Percentiles rank a stretch among this genome's conserved stretches.
phyloP scores from a whole-genome alignment of 2,329 filamentous ascomycete genomes.

The Apiospora saccharicola region DNA sequence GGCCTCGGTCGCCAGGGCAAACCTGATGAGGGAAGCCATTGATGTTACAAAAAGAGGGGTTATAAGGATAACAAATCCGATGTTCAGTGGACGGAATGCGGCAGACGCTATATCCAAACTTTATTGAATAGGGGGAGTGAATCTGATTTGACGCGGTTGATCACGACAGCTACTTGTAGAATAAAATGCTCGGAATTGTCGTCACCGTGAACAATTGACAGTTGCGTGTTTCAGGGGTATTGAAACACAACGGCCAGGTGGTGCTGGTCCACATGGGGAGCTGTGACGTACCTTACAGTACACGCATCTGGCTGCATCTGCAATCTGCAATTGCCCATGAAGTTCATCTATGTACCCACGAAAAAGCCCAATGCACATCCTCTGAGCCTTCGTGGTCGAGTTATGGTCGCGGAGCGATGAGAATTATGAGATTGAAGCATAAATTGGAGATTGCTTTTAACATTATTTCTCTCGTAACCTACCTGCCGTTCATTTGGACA shows the following conservation, averaged over 20 bases:
- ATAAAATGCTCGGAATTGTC: background rate
- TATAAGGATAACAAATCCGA: background rate
- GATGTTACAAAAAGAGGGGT: conserved; percentile 23
- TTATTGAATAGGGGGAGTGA: background rate
- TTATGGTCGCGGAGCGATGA: too few species aligned
- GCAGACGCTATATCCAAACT: background rate
- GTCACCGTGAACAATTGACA: background rate
- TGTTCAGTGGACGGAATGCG: background rate
- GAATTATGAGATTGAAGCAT: too few species aligned
- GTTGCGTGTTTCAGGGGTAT: conserved; percentile 12
- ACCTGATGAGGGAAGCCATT: conserved; percentile 30
- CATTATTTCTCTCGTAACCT: too few species aligned
- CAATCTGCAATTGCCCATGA: background rate
- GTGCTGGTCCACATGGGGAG: conserved; percentile 9
- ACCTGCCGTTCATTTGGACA: too few species aligned
- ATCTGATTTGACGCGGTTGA: background rate
- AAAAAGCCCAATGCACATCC: too few species aligned
- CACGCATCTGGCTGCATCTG: background rate
- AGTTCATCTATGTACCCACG: background rate
- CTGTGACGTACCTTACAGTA: background rate
- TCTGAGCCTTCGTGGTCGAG: too few species aligned
- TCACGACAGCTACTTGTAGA: background rate
- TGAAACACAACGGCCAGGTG: background rate
- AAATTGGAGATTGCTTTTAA: too few species aligned
- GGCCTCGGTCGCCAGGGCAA: conserved; percentile 32